Conservation (phyloP, 176 grass and related monocot species). For the Rhynchospora pubera region DNA sequence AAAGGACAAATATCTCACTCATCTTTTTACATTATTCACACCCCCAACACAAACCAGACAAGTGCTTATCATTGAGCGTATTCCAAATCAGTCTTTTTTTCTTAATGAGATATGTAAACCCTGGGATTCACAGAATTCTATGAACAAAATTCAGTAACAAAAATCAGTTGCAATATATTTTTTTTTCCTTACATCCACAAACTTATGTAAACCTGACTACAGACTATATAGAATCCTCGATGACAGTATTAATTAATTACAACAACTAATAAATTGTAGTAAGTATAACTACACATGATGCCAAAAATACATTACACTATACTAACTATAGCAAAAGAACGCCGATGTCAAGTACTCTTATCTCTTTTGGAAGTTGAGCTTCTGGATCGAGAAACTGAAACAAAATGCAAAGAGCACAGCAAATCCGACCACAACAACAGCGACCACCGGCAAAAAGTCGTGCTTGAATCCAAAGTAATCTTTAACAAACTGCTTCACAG, state of each 20-base stretch:
- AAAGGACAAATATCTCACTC: too few relatives aligned
- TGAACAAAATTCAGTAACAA: not conserved
- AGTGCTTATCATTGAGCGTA: not conserved
- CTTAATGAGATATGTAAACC: not conserved
- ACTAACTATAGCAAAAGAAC: too few relatives aligned
- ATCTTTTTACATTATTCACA: too few relatives aligned
- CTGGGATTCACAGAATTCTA: not conserved
- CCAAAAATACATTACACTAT: not conserved
- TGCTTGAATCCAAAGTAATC: constrained; percentile 70
- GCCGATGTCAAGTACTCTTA: constrained; percentile 13
- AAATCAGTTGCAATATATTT: not conserved
- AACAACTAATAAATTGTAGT: not conserved
- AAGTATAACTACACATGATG: not conserved
- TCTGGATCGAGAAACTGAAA: constrained; percentile 68
- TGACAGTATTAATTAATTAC: not conserved
- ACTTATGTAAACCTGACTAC: constrained; percentile 2
- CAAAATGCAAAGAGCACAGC: constrained; percentile 43
- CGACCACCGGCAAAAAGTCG: constrained; percentile 51
- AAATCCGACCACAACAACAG: constrained; percentile 38
- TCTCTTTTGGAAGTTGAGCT: constrained; percentile 84
- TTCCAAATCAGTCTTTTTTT: not conserved
- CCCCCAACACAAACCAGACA: too few relatives aligned
- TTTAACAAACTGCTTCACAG: constrained; percentile 37
- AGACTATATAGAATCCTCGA: not conserved
- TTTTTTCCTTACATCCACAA: not conserved